Evolutionary conservation across 805 yeast species (phyloP).

Genomic region (Starmerella lactis-condensi): DNA sequence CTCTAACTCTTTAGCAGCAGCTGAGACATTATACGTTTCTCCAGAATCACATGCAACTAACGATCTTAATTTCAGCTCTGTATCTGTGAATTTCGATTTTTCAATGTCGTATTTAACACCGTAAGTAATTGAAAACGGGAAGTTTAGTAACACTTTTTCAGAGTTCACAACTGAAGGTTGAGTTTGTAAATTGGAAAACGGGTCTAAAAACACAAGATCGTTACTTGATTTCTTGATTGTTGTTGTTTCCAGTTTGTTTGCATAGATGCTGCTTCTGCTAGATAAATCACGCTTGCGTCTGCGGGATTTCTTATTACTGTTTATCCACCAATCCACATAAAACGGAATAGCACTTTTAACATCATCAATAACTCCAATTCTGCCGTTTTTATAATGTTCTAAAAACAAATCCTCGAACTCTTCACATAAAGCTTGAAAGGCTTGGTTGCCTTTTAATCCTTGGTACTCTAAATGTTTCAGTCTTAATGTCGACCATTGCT

Average conservation of each 20-base stretch:
- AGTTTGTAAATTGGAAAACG: slow-evolving; percentile 6
- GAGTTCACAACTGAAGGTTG: slow-evolving; percentile 11
- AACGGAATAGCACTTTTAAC: slow-evolving; percentile 32
- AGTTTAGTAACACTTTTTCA: slow-evolving; percentile 32
- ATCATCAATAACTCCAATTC: slow-evolving; percentile 22
- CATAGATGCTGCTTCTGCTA: neutral
- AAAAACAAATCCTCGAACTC: slow-evolving; percentile 52
- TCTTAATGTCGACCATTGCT: slow-evolving; percentile 55
- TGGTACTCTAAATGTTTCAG: slow-evolving; percentile 45
- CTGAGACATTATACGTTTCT: slow-evolving; percentile 27
- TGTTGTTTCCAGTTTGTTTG: neutral
- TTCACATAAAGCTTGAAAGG: slow-evolving; percentile 34
- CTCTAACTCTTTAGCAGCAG: slow-evolving; percentile 32
- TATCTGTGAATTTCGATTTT: slow-evolving; percentile 15
- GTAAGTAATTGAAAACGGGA: slow-evolving; percentile 29
- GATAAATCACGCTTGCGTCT: neutral
- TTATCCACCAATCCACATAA: slow-evolving; percentile 49
- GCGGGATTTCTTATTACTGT: slow-evolving; percentile 12
- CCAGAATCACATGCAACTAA: slow-evolving; percentile 38
- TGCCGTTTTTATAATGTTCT: slow-evolving; percentile 38
- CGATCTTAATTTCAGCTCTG: slow-evolving; percentile 22
- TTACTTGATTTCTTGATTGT: neutral
- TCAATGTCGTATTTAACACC: slow-evolving; percentile 1
- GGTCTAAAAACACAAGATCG: slow-evolving; percentile 4
- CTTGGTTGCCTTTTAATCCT: slow-evolving; percentile 25